phyloP scores from a whole-genome alignment of 176 grass and related monocot genomes.

The Carex littledalei region DNA sequence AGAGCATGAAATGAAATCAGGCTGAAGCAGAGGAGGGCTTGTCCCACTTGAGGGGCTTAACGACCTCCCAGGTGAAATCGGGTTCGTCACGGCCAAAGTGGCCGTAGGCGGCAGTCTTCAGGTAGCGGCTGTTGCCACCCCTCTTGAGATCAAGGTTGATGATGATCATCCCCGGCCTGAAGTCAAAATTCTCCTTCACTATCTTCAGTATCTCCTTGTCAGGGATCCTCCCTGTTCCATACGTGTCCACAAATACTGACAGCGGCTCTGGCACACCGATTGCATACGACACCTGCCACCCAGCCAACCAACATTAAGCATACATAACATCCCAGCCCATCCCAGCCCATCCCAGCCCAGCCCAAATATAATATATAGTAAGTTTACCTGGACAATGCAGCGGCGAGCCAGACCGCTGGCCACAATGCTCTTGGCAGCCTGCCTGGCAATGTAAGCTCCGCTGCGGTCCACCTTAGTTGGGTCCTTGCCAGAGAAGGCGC shows the following conservation, averaged over 20 bases:
- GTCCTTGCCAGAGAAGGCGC: constrained; percentile 17
- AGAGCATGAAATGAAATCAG: too few species aligned
- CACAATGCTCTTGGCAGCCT: constrained; percentile 14
- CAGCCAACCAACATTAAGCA: background rate
- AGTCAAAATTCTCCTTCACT: constrained; percentile 21
- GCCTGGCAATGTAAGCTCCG: constrained; percentile 12
- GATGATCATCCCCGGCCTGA: constrained; percentile 16
- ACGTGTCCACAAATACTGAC: constrained; percentile 14
- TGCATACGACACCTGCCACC: background rate
- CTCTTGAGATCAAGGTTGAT: constrained; percentile 14
- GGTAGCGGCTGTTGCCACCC: constrained; percentile 18
- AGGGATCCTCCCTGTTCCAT: background rate
- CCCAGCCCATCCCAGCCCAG: too few species aligned
- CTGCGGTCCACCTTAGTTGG: constrained; percentile 19
- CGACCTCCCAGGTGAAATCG: constrained; percentile 14
- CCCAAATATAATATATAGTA: background rate
- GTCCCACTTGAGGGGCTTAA: constrained; percentile 21
- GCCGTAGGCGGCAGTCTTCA: constrained; percentile 16
- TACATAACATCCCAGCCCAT: background rate
- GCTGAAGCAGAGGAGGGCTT: background rate
- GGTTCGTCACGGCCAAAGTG: constrained; percentile 9
- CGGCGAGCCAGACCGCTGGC: constrained; percentile 9
- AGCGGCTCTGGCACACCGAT: constrained; percentile 12
- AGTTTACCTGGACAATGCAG: constrained; percentile 6
- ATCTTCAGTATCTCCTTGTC: constrained; percentile 17